Percentiles rank a stretch among this genome's conserved stretches.
These are phyloP conservation scores for Amylocystis lapponica DNA, from an alignment of 768 basidiomycete genomes.

Conservation along the genomic window DNA sequence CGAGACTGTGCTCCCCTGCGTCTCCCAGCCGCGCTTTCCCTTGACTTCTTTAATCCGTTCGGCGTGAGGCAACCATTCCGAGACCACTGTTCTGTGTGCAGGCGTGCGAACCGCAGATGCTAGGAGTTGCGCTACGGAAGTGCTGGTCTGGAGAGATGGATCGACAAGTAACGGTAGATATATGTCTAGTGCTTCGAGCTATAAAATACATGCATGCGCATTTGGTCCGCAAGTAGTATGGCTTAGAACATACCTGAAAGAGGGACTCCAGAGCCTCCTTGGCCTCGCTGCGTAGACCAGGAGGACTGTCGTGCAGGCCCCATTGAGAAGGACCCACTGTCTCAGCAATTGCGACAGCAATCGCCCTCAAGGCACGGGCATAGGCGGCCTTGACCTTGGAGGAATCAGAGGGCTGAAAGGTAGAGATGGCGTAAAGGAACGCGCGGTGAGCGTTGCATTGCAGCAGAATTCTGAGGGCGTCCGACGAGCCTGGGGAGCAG, in stretches of 20 bases:
- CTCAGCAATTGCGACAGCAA: conserved; percentile 58
- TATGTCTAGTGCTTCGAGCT: conserved; percentile 59
- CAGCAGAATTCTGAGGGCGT: conserved; percentile 53
- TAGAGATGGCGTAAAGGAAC: conserved; percentile 56
- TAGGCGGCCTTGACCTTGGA: conserved; percentile 47
- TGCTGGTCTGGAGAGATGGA: conserved; percentile 34
- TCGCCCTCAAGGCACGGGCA: conserved; percentile 54
- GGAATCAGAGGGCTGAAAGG: conserved; percentile 34
- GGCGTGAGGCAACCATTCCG: conserved; percentile 56
- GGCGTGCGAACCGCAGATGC: conserved; percentile 44
- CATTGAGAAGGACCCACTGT: conserved; percentile 65
- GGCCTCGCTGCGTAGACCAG: conserved; percentile 42
- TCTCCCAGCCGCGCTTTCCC: conserved; percentile 72
- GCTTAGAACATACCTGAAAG: conserved; percentile 42
- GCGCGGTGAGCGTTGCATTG: conserved; percentile 52
- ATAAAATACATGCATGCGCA: not conserved
- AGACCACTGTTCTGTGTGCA: conserved; percentile 43
- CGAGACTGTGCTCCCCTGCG: conserved; percentile 37
- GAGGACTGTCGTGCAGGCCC: conserved; percentile 43
- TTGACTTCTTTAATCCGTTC: conserved; percentile 53
- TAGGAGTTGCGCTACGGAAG: conserved; percentile 55
- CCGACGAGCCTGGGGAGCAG: conserved; percentile 47
- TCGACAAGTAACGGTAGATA: conserved; percentile 59
- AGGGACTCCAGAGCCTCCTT: conserved; percentile 52
- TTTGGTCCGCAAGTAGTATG: not conserved